Evolutionary conservation across 768 basidiomycete genomes (phyloP), one percentile per base, ranked within the genome.

Genomic region (Nevesoporus exiguus): DNA sequence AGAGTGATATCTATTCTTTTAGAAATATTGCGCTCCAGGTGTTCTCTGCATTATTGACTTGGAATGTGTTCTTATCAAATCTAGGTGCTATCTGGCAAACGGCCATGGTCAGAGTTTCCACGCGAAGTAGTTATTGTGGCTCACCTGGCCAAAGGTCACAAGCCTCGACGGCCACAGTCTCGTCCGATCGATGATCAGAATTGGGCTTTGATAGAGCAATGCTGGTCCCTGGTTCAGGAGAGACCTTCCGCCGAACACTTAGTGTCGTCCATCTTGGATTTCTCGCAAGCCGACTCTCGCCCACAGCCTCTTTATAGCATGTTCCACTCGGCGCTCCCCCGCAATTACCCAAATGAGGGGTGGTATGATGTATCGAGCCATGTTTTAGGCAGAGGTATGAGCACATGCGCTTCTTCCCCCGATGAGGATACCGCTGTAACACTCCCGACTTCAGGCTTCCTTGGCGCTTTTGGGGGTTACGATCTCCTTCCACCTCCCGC

Each of bases 1-100:
- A 51, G 22, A 51, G 44, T 8, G 59, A 59, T 29, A 46, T 60
- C 3, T 60, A 48, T 29, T 60, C 49, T n/a, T 60, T 51, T 27
- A 52, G 49, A 24, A 54, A 40, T 8, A 6, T 59, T 11, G 27
- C 52, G 0, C 46, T 54, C 22, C 57, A 54, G 44, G 58, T 59
- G 49, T 10, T 1, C 19, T 31, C 17, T 29, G 7, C 34, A 8
- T 7, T 21, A 9, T 30, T 29, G 6, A 13, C 36, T 33, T 25
- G 3, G 1, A 19, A 7, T 29, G 1, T 30, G 7, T 39, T 54
- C 39, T 50, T 5, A 53, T 36, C n/a, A 7, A 11, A 22, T 15
- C 14, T 33, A 58, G 51, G 34, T 51, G 10, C 37, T 51, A 8
- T 60, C 48, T 21, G 57, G 52, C 7, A 33, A 47, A 30, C 36